Evolutionary conservation across 257 asterid species (phyloP).

Genomic region (Forsythia viridissima): DNA sequence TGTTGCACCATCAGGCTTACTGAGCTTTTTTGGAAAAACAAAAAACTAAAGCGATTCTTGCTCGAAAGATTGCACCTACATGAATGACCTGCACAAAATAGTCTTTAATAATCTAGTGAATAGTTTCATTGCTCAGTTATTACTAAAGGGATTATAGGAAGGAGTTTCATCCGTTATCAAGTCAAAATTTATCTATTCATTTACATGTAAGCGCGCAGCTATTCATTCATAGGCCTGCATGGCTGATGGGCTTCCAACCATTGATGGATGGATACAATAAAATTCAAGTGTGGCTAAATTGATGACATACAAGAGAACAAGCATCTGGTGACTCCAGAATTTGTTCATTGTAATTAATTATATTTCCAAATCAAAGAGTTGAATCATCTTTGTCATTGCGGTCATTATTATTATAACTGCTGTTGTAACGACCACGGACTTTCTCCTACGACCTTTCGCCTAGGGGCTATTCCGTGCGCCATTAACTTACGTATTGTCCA

Average conservation of each 20-base stretch:
- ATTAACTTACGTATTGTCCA: too few species aligned
- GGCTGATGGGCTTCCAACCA: background rate
- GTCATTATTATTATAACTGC: background rate
- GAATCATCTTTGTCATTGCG: background rate
- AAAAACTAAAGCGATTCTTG: too few species aligned
- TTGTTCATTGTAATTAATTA: background rate
- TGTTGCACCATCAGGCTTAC: background rate
- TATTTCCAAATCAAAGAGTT: background rate
- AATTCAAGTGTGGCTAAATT: background rate
- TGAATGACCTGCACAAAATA: too few species aligned
- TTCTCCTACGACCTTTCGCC: too few species aligned
- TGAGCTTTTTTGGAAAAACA: too few species aligned
- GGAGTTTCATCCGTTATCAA: background rate
- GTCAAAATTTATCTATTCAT: background rate
- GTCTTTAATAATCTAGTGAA: too few species aligned
- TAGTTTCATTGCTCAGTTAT: too few species aligned
- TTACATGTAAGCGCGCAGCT: background rate
- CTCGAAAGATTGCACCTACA: too few species aligned
- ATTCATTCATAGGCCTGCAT: background rate
- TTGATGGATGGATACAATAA: background rate
- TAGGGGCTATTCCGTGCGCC: too few species aligned
- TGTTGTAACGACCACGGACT: too few species aligned
- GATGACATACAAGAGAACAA: background rate
- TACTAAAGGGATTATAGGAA: background rate
- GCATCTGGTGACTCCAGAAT: background rate